A percentile compares a stretch with the other conserved stretches of the same genome.
Conservation (phyloP, 768 basidiomycete genomes). For the Amanita rubescens region DNA sequence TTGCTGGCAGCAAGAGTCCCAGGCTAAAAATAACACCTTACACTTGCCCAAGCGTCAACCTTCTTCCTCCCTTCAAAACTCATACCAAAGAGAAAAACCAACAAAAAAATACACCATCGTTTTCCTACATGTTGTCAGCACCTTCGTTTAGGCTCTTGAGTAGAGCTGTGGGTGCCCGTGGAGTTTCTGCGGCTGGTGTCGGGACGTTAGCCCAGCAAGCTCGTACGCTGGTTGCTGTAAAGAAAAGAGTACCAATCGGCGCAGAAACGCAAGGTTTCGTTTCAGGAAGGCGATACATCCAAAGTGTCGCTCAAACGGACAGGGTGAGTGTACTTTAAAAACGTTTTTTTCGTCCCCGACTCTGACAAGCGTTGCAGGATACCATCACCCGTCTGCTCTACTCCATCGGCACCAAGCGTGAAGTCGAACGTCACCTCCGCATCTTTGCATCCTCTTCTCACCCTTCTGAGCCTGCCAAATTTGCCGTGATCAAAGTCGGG, state of each 20-base stretch:
- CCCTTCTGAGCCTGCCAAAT: conserved; percentile 85
- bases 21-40: neutral
- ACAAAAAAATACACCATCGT: neutral
- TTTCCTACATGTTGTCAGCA: neutral
- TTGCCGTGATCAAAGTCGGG: conserved; percentile 97
- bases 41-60: neutral
- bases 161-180: neutral
- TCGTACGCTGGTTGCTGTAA: neutral
- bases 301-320: conserved; percentile 68
- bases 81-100: neutral
- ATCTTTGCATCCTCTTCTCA: conserved; percentile 96
- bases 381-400: conserved; percentile 95
- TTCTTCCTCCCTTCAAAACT: neutral
- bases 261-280: neutral
- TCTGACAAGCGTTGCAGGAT: conserved; percentile 45
- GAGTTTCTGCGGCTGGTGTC: neutral
- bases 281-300: conserved; percentile 24
- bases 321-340: conserved; percentile 35
- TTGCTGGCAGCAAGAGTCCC: neutral
- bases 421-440: conserved; percentile 96
- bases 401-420: conserved; percentile 93
- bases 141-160: conserved; percentile 4
- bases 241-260: neutral
- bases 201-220: neutral
- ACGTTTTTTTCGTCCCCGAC: neutral